Evolutionary conservation across 2,329 filamentous ascomycete genomes (phyloP).

Genomic region (Claviceps sp.): DNA sequence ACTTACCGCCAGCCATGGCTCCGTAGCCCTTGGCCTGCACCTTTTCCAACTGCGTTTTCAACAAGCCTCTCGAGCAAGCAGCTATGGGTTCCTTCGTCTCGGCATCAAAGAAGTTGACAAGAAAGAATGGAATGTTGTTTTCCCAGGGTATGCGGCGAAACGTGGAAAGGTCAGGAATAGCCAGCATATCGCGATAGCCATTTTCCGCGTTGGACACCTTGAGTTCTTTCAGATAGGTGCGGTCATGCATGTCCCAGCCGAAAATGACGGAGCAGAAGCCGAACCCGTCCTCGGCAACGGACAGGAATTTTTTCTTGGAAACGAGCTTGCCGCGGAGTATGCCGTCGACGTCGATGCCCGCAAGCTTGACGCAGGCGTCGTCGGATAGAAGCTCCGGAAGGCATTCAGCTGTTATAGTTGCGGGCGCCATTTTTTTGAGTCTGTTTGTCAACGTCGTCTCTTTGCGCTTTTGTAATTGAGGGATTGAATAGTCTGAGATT

Average conservation of each 20-base stretch:
- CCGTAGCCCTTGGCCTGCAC: conserved; percentile 55
- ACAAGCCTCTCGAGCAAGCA: conserved; percentile 65
- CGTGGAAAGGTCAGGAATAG: conserved; percentile 62
- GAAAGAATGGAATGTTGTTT: conserved; percentile 70
- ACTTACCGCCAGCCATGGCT: conserved; percentile 79
- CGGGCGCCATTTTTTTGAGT: neutral
- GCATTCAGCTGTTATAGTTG: conserved; percentile 43
- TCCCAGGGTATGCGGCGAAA: conserved; percentile 89
- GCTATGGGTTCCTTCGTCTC: conserved; percentile 58
- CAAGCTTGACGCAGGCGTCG: conserved; percentile 74
- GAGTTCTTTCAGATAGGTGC: conserved; percentile 76
- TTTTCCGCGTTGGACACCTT: conserved; percentile 82
- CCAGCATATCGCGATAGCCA: conserved; percentile 75
- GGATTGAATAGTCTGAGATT: neutral
- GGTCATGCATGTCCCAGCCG: conserved; percentile 95
- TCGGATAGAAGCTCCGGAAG: conserved; percentile 53
- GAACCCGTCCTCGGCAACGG: conserved; percentile 66
- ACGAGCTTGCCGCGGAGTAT: conserved; percentile 80
- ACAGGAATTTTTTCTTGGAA: conserved; percentile 85
- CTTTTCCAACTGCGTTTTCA: conserved; percentile 56
- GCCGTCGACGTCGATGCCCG: conserved; percentile 77
- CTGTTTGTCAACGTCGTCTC: neutral
- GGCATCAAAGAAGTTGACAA: conserved; percentile 73
- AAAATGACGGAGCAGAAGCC: conserved; percentile 93
- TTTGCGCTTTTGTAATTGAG: neutral